These are phyloP conservation scores for Lablab purpureus DNA, from an alignment of 306 rosid species.

Conservation along the genomic window DNA sequence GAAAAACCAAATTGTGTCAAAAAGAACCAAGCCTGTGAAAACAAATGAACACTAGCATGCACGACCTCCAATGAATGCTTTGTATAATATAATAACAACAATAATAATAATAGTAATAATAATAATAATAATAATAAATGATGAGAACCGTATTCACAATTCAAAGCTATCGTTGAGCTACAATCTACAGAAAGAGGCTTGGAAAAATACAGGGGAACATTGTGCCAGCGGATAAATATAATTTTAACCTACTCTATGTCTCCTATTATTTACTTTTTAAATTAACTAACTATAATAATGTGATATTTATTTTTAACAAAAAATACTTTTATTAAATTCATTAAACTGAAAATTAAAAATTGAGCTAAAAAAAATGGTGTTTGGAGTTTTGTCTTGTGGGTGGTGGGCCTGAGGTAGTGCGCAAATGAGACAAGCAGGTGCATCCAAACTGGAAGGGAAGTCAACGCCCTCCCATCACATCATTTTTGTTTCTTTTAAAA, in stretches of 20 bases:
- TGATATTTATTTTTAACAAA: not conserved
- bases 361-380: not conserved
- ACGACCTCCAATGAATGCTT: not conserved
- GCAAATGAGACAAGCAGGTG: not conserved
- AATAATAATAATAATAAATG: not conserved
- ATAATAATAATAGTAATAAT: not conserved
- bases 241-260: not conserved
- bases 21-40: not conserved
- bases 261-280: not conserved
- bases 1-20: slow-evolving; percentile 29
- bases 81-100: not conserved
- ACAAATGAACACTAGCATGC: slow-evolving; percentile 15
- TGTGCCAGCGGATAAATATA: no score
- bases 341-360: not conserved
- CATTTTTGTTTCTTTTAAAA: not conserved
- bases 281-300: no score
- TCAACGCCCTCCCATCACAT: not conserved
- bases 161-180: not conserved
- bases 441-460: not conserved
- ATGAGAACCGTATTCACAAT: not conserved
- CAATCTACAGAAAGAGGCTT: not conserved
- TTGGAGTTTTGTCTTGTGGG: not conserved
- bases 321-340: not conserved
- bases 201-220: no score
- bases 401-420: not conserved